phyloP scores from a whole-genome alignment of 768 basidiomycete species.

The Tylopilus felleus region DNA sequence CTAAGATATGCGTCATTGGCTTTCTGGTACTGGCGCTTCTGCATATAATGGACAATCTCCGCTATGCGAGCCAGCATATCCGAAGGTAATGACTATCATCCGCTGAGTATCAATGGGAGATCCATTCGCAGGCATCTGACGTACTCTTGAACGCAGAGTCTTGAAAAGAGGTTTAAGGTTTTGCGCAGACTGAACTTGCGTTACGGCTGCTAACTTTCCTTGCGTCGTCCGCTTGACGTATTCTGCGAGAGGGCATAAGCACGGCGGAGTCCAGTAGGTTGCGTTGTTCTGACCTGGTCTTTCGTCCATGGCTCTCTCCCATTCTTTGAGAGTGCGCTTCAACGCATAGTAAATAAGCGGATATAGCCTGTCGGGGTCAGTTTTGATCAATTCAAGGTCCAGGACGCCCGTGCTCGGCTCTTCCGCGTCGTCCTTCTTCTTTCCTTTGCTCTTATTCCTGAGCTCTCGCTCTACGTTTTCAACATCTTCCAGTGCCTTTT shows the following conservation, averaged over 20 bases:
- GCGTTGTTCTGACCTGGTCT: conserved; percentile 64
- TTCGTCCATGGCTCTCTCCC: conserved; percentile 94
- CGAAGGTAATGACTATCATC: conserved; percentile 60
- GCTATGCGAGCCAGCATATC: conserved; percentile 86
- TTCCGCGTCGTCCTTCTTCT: conserved; percentile 59
- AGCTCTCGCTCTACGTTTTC: conserved; percentile 72
- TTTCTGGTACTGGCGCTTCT: conserved; percentile 89
- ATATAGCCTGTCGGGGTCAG: conserved; percentile 92
- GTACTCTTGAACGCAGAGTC: conserved; percentile 77
- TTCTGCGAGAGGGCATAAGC: conserved; percentile 43
- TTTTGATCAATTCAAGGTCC: conserved; percentile 79
- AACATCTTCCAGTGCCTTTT: conserved; percentile 82
- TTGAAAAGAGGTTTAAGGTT: conserved; percentile 98
- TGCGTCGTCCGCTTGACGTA: conserved; percentile 83
- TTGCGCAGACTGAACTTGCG: conserved; percentile 92
- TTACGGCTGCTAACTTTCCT: conserved; percentile 92
- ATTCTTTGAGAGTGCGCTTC: conserved; percentile 90
- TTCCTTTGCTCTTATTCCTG: conserved; percentile 53
- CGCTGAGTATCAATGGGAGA: conserved; percentile 10
- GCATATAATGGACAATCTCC: conserved; percentile 96
- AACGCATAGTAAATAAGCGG: conserved; percentile 96
- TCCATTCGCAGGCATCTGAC: conserved; percentile 26
- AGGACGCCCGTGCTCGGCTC: conserved; percentile 54
- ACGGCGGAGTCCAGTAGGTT: not conserved
- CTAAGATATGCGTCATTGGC: conserved; percentile 98